Evolutionary conservation across 306 rosid species (phyloP).

Genomic region (Cicer pinnatifidum): DNA sequence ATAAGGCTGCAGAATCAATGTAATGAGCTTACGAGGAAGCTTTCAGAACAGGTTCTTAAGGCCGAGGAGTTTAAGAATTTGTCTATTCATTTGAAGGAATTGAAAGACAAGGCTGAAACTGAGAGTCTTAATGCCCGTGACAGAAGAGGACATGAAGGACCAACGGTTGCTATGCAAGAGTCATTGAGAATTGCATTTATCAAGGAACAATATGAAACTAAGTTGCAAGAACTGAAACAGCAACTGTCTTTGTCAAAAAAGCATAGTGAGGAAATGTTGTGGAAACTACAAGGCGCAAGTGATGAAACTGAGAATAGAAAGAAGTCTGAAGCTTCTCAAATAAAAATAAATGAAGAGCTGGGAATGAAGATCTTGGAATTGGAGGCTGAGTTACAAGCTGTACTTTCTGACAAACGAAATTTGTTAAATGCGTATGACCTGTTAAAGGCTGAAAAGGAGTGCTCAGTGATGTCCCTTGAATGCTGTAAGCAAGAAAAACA

Average conservation of each 20-base stretch:
- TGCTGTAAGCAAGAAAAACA: slow-evolving; percentile 96
- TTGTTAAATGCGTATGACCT: slow-evolving; percentile 77
- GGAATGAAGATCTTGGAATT: slow-evolving; percentile 80
- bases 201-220: slow-evolving; percentile 95
- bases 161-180: slow-evolving; percentile 73
- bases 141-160: slow-evolving; percentile 78
- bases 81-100: slow-evolving; percentile 94
- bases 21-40: slow-evolving; percentile 67
- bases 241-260: slow-evolving; percentile 81
- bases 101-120: slow-evolving; percentile 84
- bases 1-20: slow-evolving; percentile 62
- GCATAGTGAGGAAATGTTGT: slow-evolving; percentile 89
- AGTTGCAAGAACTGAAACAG: slow-evolving; percentile 86
- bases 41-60: slow-evolving; percentile 85
- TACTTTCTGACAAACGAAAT: slow-evolving; percentile 83
- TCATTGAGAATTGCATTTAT: slow-evolving; percentile 95
- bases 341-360: slow-evolving; percentile 80
- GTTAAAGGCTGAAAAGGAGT: slow-evolving; percentile 92
- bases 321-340: slow-evolving; percentile 73
- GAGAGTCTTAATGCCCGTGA: slow-evolving; percentile 68
- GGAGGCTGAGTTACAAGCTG: slow-evolving; percentile 80
- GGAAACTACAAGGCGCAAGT: slow-evolving; percentile 87
- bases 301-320: slow-evolving; percentile 78
- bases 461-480: slow-evolving; percentile 86
- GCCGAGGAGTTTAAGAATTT: slow-evolving; percentile 91